Evolutionary conservation across 306 rosid species (phyloP).

Genomic region (Trifolium pratense): DNA sequence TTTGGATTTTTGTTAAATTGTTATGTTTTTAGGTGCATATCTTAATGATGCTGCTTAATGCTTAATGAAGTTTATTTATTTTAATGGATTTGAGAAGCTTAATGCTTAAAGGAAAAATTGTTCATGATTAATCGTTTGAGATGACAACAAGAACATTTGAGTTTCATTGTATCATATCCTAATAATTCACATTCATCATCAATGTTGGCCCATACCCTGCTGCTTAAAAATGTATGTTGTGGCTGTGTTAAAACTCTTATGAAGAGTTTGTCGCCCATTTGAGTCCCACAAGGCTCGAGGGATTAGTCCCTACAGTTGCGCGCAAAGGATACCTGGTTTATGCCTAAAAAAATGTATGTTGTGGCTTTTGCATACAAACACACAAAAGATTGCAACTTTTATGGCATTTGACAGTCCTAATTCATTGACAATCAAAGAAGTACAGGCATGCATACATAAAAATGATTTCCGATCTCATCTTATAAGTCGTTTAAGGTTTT

Average conservation of each 20-base stretch:
- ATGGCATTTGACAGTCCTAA: not conserved
- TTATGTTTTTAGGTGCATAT: not conserved
- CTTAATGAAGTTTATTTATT: not conserved
- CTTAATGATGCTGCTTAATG: conserved; percentile 3
- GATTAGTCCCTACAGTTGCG: no score
- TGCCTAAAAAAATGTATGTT: not conserved
- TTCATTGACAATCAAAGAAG: not conserved
- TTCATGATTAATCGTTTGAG: conserved; percentile 5
- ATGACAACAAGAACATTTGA: conserved; percentile 3
- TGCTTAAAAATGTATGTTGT: conserved; percentile 25
- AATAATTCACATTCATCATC: not conserved
- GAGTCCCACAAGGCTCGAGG: no score
- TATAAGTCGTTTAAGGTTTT: no score
- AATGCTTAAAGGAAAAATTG: no score
- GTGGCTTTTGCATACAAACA: not conserved
- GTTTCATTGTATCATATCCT: conserved; percentile 21
- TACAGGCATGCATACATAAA: not conserved
- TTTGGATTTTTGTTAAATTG: conserved; percentile 1
- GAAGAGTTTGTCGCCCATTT: no score
- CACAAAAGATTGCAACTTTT: no score
- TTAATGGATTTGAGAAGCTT: not conserved
- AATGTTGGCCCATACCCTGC: not conserved
- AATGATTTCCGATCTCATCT: not conserved
- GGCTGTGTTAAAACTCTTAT: not conserved
- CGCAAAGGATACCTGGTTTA: no score